A percentile compares a stretch with the other conserved stretches of the same genome.
Evolutionary conservation across 1,284 basidiomycete genomes (phyloP).

Genomic region (Pholiota adiposa): DNA sequence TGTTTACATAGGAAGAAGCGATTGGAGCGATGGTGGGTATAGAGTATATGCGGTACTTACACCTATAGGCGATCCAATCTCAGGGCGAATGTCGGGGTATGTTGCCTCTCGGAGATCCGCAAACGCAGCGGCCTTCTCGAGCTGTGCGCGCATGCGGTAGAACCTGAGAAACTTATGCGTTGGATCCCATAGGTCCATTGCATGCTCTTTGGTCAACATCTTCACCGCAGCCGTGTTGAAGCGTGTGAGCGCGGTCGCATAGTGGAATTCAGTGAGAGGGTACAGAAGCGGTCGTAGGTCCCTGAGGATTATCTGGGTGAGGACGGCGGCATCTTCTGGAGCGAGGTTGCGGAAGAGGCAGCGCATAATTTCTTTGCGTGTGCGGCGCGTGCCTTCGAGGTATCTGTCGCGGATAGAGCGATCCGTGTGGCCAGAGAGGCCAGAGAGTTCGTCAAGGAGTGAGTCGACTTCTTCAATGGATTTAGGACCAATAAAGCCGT

Average conservation of each 20-base stretch:
- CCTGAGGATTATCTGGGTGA: conserved; percentile 85
- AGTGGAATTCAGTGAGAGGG: conserved; percentile 58
- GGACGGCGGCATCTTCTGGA: conserved; percentile 62
- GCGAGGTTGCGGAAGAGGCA: conserved; percentile 58
- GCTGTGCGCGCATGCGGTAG: conserved; percentile 56
- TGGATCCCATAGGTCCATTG: conserved; percentile 76
- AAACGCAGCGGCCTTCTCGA: conserved; percentile 61
- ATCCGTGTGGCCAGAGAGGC: conserved; percentile 66
- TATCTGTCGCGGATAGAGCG: conserved; percentile 37
- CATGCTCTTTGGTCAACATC: conserved; percentile 61
- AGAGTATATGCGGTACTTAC: conserved; percentile 36
- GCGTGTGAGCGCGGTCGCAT: conserved; percentile 50
- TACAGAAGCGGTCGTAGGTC: conserved; percentile 81
- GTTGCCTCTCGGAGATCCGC: conserved; percentile 45
- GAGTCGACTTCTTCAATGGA: conserved; percentile 58
- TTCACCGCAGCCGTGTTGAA: conserved; percentile 61
- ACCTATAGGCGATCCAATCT: conserved; percentile 49
- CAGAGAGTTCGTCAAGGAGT: conserved; percentile 76
- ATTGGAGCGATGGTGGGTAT: not conserved
- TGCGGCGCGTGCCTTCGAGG: conserved; percentile 29
- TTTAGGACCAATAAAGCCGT: conserved; percentile 36
- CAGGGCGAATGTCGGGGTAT: conserved; percentile 47
- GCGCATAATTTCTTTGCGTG: conserved; percentile 49
- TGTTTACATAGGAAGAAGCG: conserved; percentile 32
- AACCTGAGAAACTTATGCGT: conserved; percentile 55